These are phyloP conservation scores for Rhizopus microsporus DNA, from an alignment of 371 early-diverging fungal species.

Conservation along the genomic window DNA sequence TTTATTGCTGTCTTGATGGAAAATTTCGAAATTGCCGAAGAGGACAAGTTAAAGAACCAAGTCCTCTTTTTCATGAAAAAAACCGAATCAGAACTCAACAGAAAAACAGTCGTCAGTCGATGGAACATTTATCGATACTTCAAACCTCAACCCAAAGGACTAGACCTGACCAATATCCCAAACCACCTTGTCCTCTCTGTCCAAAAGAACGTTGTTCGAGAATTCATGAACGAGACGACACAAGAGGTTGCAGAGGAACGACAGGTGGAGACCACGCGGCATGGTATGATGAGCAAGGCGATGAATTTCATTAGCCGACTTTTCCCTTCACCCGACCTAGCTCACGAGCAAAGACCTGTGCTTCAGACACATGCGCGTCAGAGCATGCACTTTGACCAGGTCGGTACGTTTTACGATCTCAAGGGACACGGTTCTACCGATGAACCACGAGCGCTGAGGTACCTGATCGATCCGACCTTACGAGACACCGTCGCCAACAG, in stretches of 20 bases:
- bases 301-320: constrained; percentile 12
- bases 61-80: constrained; percentile 49
- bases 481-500: constrained; percentile 30
- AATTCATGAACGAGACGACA: constrained; percentile 48
- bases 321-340: constrained; percentile 13
- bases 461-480: constrained; percentile 29
- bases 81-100: constrained; percentile 37
- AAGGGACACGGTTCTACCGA: constrained; percentile 9
- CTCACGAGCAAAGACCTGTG: constrained; percentile 13
- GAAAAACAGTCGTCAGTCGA: constrained; percentile 47
- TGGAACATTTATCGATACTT: constrained; percentile 60
- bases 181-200: constrained; percentile 42
- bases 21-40: constrained; percentile 65
- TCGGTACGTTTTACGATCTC: constrained; percentile 28
- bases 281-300: constrained; percentile 7
- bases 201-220: constrained; percentile 53
- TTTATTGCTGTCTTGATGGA: constrained; percentile 71
- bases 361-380: neutral
- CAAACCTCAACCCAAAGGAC: constrained; percentile 49
- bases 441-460: constrained; percentile 30
- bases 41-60: constrained; percentile 60
- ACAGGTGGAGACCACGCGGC: neutral
- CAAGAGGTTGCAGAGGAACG: neutral
- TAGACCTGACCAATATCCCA: constrained; percentile 45
- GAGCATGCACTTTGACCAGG: constrained; percentile 23